A percentile compares a stretch with the other conserved stretches of the same genome.
Conservation (phyloP, 805 yeast species). For the Zygosaccharomyces bailii region DNA sequence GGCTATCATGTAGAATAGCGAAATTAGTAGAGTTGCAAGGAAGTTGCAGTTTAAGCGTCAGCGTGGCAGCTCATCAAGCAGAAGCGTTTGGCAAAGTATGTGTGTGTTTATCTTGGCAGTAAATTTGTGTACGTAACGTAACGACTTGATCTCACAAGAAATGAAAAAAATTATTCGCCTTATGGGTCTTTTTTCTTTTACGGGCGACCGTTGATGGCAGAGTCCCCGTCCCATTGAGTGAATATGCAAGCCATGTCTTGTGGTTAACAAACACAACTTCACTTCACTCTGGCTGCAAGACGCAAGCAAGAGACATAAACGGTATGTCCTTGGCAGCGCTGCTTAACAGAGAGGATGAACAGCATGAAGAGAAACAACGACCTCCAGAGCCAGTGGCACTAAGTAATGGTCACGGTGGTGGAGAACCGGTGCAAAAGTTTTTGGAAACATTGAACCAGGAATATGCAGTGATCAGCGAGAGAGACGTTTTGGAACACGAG, state of each 20-base stretch:
- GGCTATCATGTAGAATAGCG: too few species aligned
- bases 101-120: neutral
- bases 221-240: conserved; percentile 7
- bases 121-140: conserved; percentile 1
- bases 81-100: neutral
- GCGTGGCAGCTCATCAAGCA: too few species aligned
- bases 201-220: conserved; percentile 7
- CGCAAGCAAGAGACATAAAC: neutral
- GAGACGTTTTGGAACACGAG: conserved; percentile 27
- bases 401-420: conserved; percentile 1
- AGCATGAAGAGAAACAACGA: conserved; percentile 7
- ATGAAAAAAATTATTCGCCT: conserved; percentile 6
- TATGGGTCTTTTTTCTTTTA: conserved; percentile 7
- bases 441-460: conserved; percentile 20
- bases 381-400: neutral
- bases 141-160: conserved; percentile 3
- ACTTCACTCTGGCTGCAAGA: conserved; percentile 2
- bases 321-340: conserved; percentile 33
- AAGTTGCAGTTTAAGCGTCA: neutral
- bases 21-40: too few species aligned
- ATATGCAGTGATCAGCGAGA: conserved; percentile 20
- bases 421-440: conserved; percentile 14
- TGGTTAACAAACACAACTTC: conserved; percentile 9
- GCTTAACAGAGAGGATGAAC: conserved; percentile 29
- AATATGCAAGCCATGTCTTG: conserved; percentile 5